Conservation (phyloP, 2,329 filamentous ascomycete genomes). For the Cladosporium sp. region DNA sequence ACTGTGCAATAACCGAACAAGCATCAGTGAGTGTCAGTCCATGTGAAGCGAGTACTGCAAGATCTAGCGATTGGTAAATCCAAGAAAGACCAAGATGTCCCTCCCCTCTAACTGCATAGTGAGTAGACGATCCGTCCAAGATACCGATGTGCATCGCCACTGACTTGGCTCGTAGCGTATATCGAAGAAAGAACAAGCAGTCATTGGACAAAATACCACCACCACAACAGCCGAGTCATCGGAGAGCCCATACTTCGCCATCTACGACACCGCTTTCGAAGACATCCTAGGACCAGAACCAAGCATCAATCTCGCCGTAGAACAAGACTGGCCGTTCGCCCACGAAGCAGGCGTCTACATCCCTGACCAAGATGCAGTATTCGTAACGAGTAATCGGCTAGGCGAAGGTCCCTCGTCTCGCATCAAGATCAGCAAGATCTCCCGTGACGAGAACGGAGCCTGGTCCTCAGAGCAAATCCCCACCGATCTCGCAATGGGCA, state of each 20-base stretch:
- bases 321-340: conserved; percentile 28
- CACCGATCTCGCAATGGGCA: conserved; percentile 42
- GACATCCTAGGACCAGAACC: conserved; percentile 28
- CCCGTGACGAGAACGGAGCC: conserved; percentile 17
- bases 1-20: background rate
- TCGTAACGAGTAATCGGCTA: conserved; percentile 44
- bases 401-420: conserved; percentile 18
- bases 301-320: conserved; percentile 25
- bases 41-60: background rate
- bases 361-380: conserved; percentile 40
- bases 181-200: background rate
- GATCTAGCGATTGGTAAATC: background rate
- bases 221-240: conserved; percentile 14
- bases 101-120: background rate
- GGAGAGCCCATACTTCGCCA: conserved; percentile 27
- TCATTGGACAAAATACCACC: background rate
- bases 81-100: background rate
- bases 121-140: background rate
- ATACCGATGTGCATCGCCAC: background rate
- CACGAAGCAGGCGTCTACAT: conserved; percentile 39
- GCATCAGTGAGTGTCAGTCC: background rate
- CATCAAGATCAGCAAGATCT: conserved; percentile 32
- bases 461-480: background rate
- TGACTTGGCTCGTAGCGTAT: background rate
- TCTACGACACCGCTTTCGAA: conserved; percentile 32